phyloP scores from a whole-genome alignment of 208 protist genomes.

The Crithidia fasciculata region DNA sequence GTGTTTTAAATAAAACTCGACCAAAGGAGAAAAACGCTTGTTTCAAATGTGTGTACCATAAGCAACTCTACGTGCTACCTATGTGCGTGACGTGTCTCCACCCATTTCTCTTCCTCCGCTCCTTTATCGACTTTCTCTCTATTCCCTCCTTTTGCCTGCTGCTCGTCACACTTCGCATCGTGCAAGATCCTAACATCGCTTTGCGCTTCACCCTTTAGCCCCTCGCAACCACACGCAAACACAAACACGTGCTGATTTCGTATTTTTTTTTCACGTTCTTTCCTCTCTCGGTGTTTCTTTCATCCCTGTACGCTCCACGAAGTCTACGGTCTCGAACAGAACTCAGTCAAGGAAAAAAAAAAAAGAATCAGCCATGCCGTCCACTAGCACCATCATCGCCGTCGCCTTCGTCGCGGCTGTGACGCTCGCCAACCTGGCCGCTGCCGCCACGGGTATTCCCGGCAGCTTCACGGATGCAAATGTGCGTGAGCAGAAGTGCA shows the following conservation, averaged over 20 bases:
- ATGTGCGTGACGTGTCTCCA: too few species aligned
- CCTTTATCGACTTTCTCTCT: constrained; percentile 2
- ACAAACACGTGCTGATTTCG: not conserved
- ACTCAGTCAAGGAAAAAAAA: not conserved
- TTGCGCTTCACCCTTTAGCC: constrained; percentile 13
- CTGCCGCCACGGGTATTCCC: not conserved
- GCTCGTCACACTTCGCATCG: not conserved
- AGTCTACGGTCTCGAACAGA: constrained; percentile 9
- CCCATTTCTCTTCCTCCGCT: not conserved
- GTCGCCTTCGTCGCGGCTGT: constrained; percentile 18
- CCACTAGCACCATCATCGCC: constrained; percentile 12
- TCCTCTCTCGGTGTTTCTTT: not conserved
- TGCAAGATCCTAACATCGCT: constrained; percentile 5
- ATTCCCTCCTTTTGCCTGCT: constrained; percentile 1
- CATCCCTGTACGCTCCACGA: constrained; percentile 3
- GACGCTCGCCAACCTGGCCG: constrained; percentile 11
- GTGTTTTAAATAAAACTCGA: too few species aligned
- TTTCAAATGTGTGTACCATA: too few species aligned
- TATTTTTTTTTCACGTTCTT: not conserved
- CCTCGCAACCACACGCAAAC: not conserved
- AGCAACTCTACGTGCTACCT: too few species aligned
- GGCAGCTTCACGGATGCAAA: constrained; percentile 11
- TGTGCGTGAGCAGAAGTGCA: constrained; percentile 49
- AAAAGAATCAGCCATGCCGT: constrained; percentile 1
- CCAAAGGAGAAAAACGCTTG: too few species aligned